Base-by-base conservation (phyloP, 1,139 yeast species). In the Magnusiomyces suaveolens region DNA sequence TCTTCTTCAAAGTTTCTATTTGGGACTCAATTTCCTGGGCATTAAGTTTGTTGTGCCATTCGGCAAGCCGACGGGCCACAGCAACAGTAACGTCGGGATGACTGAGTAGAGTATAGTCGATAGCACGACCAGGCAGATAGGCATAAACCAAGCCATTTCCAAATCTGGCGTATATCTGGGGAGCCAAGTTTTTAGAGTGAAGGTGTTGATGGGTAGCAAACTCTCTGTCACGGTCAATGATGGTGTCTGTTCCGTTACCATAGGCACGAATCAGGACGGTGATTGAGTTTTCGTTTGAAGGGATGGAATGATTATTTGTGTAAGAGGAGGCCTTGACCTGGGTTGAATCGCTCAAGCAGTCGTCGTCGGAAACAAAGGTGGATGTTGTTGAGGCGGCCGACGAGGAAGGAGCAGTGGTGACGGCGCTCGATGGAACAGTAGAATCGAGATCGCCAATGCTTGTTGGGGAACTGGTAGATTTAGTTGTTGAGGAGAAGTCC, bases 81-180 rank as follows among this genome's bases (percentile, higher is more conserved):
- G 80, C 73, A 0, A 80, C 81, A 67, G 75, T 82, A 33, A 84
- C 63, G 23, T 66, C 62, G 2, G 72, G 72, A 53, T 75, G 65
- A 51, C 78, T 71, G 56, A 85, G 71, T 60, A 84, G 87, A 21
- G 71, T 69, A 21, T 82, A 78, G n/a, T 76, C 72, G 26, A 84
- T 70, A 1, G 89, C 77, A 46, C 84, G 69, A 12, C 94, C 95
- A 0, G 81, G 79, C 3, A 84, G 72, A 63, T 72, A 86, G 14
- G 87, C 90, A 64, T 86, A 86, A 16, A 86, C 77, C 52, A 86
- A 74, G 0, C 94, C 95, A 66, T 86, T 86, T 43, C 80, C 79
- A 64, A 85, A 84, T 50, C 87, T 70, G 2, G 87, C 84, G 64
- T 78, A 79, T 32, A 86, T 77, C 1, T 82, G 76, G 0, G 94